These are phyloP conservation scores for Scenedesmus sp. DNA, from an alignment of 163 green algal species.

Conservation along the genomic window DNA sequence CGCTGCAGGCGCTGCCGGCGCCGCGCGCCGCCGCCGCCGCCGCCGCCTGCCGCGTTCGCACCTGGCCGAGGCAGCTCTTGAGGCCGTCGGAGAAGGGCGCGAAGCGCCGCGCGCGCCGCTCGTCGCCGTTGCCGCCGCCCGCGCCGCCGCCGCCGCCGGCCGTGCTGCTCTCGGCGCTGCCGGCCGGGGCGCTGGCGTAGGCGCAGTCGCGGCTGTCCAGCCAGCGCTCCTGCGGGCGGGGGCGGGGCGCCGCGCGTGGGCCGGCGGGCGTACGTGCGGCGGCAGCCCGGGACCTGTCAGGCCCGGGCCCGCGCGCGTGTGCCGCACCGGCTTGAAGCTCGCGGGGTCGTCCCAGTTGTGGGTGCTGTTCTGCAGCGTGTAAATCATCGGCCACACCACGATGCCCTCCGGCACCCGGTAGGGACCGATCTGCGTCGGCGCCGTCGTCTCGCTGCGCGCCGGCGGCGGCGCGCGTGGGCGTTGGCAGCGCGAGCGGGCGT, in stretches of 20 bases:
- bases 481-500: constrained; percentile 9
- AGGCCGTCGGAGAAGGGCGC: constrained; percentile 64
- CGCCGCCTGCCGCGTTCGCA: constrained; percentile 38
- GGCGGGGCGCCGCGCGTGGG: not conserved
- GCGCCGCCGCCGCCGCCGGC: constrained; percentile 5
- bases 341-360: constrained; percentile 60
- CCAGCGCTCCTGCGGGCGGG: constrained; percentile 40
- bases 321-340: constrained; percentile 49
- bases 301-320: too few relatives aligned
- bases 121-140: not conserved
- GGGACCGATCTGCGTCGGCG: constrained; percentile 25
- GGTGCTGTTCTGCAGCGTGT: constrained; percentile 60
- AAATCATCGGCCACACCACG: constrained; percentile 72
- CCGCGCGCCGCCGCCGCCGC: too few relatives aligned
- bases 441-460: constrained; percentile 42
- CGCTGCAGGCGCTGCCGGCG: not conserved
- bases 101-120: constrained; percentile 41
- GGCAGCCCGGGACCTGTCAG: too few relatives aligned
- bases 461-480: too few relatives aligned
- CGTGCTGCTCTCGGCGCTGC: not conserved
- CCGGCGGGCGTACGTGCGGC: too few relatives aligned
- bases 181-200: not conserved
- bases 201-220: constrained; percentile 41
- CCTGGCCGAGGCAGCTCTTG: constrained; percentile 66
- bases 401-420: constrained; percentile 51